Evolutionary conservation across 768 basidiomycete genomes (phyloP).

Genomic region (Lentinula lateritia): DNA sequence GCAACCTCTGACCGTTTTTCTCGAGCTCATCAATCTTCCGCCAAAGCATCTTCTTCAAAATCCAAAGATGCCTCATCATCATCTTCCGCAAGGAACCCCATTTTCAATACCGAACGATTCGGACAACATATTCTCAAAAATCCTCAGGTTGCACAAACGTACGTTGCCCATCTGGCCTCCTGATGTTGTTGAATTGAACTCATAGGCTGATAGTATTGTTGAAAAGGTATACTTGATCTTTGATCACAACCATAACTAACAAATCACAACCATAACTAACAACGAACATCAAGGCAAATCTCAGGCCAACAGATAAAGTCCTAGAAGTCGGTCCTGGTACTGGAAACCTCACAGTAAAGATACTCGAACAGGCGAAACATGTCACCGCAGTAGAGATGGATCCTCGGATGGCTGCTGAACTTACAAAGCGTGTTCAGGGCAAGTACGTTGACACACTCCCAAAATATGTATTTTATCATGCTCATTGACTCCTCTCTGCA

Average conservation of each 20-base stretch:
- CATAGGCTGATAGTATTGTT: conserved; percentile 40
- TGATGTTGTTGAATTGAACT: conserved; percentile 10
- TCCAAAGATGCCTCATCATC: conserved; percentile 34
- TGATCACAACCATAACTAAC: background rate
- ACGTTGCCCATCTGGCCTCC: conserved; percentile 16
- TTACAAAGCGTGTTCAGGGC: conserved; percentile 95
- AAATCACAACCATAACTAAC: background rate
- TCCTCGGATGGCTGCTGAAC: conserved; percentile 97
- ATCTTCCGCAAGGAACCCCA: conserved; percentile 67
- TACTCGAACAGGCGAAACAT: conserved; percentile 88
- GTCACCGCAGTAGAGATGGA: conserved; percentile 97
- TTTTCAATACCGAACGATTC: conserved; percentile 92
- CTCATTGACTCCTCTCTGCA: conserved; percentile 27
- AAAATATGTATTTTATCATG: background rate
- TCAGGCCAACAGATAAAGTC: conserved; percentile 92
- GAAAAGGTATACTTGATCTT: conserved; percentile 41
- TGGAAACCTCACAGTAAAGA: conserved; percentile 91
- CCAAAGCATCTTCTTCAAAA: conserved; percentile 32
- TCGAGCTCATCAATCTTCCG: conserved; percentile 57
- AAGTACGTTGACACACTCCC: conserved; percentile 58
- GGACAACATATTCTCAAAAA: conserved; percentile 99
- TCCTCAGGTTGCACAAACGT: conserved; percentile 88
- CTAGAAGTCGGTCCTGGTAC: conserved; percentile 98
- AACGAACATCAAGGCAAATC: conserved; percentile 59
- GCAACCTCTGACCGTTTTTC: conserved; percentile 74